Evolutionary conservation across 2,329 filamentous ascomycete genomes (phyloP).

Genomic region (Penicillium sp.): DNA sequence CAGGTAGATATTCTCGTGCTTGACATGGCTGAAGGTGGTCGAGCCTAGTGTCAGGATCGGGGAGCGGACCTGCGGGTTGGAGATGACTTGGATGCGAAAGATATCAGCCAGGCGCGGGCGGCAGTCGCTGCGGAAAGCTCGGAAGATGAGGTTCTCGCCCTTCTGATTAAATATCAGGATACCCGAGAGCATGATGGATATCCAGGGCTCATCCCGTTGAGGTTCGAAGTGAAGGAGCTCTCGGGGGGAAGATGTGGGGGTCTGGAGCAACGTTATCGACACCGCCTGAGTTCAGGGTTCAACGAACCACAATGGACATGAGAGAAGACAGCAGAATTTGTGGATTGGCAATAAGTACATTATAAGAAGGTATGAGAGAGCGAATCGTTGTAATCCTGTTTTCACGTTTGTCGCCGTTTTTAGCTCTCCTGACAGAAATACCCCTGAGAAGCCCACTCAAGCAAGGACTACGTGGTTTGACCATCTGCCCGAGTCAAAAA

Average conservation of each 20-base stretch:
- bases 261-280: constrained; percentile 9
- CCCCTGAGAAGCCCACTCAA: background rate
- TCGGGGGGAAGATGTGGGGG: constrained; percentile 8
- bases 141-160: constrained; percentile 99
- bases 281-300: constrained; percentile 8
- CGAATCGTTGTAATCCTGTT: background rate
- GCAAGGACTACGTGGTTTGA: background rate
- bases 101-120: constrained; percentile 96
- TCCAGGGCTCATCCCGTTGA: constrained; percentile 14
- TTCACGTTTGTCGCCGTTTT: background rate
- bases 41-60: constrained; percentile 96
- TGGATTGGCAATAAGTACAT: background rate
- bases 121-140: constrained; percentile 97
- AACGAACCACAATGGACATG: background rate
- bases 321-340: background rate
- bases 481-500: background rate
- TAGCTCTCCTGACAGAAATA: background rate
- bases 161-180: constrained; percentile 99
- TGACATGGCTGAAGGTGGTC: constrained; percentile 99
- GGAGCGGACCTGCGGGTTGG: constrained; percentile 94
- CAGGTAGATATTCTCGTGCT: constrained; percentile 98
- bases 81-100: constrained; percentile 99
- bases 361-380: background rate
- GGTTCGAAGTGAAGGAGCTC: constrained; percentile 7
- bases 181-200: constrained; percentile 80